Conservation (phyloP, 2,329 filamentous ascomycete genomes). For the Phialocephala sp. region DNA sequence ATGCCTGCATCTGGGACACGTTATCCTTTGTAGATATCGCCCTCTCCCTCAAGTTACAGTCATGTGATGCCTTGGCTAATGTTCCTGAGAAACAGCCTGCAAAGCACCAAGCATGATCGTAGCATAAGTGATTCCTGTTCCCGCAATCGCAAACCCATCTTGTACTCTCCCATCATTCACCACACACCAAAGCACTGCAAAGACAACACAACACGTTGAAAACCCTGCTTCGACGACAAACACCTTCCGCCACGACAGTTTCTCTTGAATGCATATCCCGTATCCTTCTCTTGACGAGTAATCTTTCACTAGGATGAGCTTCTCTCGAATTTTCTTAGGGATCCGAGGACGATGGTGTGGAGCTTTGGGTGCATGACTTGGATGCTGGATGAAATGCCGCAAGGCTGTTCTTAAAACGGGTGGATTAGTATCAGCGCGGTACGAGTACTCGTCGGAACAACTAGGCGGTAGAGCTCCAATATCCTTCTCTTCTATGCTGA, state of each 20-base stretch:
- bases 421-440: not conserved
- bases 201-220: not conserved
- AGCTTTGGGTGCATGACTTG: not conserved
- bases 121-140: not conserved
- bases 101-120: not conserved
- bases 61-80: not conserved
- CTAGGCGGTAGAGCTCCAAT: not conserved
- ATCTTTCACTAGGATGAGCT: not conserved
- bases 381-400: constrained; percentile 5
- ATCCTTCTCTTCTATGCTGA: not conserved
- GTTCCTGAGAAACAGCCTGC: not conserved
- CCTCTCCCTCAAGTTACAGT: too few relatives aligned
- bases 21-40: too few relatives aligned
- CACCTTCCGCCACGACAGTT: not conserved
- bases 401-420: not conserved
- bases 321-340: not conserved
- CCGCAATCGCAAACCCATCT: constrained; percentile 1
- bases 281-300: not conserved
- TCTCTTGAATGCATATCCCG: not conserved
- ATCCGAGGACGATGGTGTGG: not conserved
- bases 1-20: too few relatives aligned
- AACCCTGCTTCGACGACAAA: not conserved
- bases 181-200: not conserved
- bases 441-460: not conserved
- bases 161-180: not conserved